Base-by-base conservation (phyloP, 805 yeast species). In the Yamadazyma ubonensis region DNA sequence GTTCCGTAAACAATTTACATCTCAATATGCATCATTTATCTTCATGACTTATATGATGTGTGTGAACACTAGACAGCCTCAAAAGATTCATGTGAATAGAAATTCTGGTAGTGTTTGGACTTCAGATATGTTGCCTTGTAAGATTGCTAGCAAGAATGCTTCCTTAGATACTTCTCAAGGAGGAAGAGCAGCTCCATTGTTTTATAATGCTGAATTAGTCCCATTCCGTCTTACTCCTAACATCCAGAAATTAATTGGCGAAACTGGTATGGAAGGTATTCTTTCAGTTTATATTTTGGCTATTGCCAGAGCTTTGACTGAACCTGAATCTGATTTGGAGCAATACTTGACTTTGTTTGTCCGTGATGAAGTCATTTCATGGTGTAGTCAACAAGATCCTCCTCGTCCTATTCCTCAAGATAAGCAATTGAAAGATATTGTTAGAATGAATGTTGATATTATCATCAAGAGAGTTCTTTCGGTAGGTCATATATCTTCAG, bases 221-320 rank as follows among this genome's bases (percentile, higher is more conserved):
- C 98, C 99, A 32, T 93, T 93, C 75, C 75, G 99, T 56, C 73
- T 93, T 55, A 91, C 99, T 5, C 99, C 99, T 15, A 93, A 95
- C 57, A 78, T 95, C 41, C 99, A 93, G 60, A 82, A 83, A 48
- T 71, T 93, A 55, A 88, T 93, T 67, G 98, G 99, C 35, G 95
- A 90, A 44, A 80, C 90, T n/a, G 87, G 89, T 4, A 67, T 89
- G 53, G 99, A 93, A 61, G 99, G 99, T 36, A 73, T 95, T 12
- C 78, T 89, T 48, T 81, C 97, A 2, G 88, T 88, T 43, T 80
- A 89, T 50, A 70, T 93, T 33, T 79, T 90, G 72, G 76, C 81
- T 17, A 86, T 91, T 56, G 93, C 97, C 0, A 78, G 87, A 55
- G 90, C 96, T 4, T 70, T 95, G 46, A 75, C 91, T 7, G 96